Evolutionary conservation across 495 filamentous ascomycete species (phyloP), one percentile per base, ranked within the genome.

Genomic region (Aspergillus olivimuriae): DNA sequence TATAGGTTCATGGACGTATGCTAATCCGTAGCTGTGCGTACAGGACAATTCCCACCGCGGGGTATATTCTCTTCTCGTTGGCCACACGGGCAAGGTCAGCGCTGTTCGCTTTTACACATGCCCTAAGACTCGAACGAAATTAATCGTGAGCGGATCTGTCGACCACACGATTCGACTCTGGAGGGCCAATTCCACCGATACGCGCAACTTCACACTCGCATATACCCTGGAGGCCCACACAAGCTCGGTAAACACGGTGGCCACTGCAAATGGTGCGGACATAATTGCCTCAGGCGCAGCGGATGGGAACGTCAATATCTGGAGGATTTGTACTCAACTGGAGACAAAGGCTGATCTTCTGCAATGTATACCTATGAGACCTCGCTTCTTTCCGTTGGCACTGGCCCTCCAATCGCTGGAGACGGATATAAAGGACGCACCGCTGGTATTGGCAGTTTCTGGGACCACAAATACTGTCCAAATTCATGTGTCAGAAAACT

Each of bases 111-210:
- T 96, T 57, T 76, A 89, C 41, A 77, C 68, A 55, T 59, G 66
- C 43, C 63, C 71, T 9, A 63, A 57, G 15, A 68, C 71, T 4
- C 61, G 65, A 18, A 48, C 62, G 20, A 72, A 66, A 20, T 64
- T 87, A 39, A 65, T 97, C 22, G 49, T 92, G 31, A 92, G 80
- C 47, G 92, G 89, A 15, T 86, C 88, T 26, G 82, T 84, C 33
- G 92, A 98, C 66, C 81, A 83, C 50, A 78, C 78, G 38, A 62
- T 97, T 16, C 77, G 80, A 40, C 55, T 95, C 43, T 96, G 92
- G 92, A 62, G 55, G 20, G 28, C 57, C 42, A 24, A 60, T 17
- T 3, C 47, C 18, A 10, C 42, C 7, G 40, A 61, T 8, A 31
- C 46, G 7, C 37, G 41, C n/a, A 40, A 55, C 7, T 82, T 69